Percentiles rank a stretch among this genome's conserved stretches.
These are phyloP conservation scores for Vitis rotundifolia DNA, from an alignment of 164 flowering plant genomes.

Conservation along the genomic window DNA sequence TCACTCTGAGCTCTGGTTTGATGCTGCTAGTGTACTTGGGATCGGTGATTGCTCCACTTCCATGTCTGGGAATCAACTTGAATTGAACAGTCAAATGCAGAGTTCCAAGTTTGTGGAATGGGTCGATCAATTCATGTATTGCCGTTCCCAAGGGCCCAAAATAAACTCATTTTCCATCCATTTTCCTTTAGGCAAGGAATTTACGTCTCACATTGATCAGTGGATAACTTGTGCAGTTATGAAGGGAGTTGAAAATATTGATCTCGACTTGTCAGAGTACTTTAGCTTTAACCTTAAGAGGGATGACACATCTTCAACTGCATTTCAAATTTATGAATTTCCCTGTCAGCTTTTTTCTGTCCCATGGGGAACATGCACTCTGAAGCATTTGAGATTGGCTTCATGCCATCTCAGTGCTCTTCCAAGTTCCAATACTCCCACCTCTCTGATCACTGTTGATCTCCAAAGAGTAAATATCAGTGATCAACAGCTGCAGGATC, in stretches of 20 bases:
- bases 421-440: neutral
- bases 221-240: constrained; percentile 11
- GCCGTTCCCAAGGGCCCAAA: constrained; percentile 6
- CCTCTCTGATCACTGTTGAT: constrained; percentile 9
- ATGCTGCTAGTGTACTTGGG: constrained; percentile 8
- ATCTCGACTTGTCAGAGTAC: constrained; percentile 8
- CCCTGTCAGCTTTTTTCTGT: constrained; percentile 11
- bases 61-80: neutral
- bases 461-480: constrained; percentile 5
- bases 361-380: neutral
- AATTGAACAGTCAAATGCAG: neutral
- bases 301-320: neutral
- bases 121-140: constrained; percentile 12
- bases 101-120: constrained; percentile 7
- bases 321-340: constrained; percentile 1
- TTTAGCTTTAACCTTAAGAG: neutral
- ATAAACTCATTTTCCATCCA: constrained; percentile 3
- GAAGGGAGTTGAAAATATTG: constrained; percentile 14
- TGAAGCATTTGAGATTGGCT: constrained; percentile 14
- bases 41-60: neutral
- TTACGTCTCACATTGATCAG: constrained; percentile 8
- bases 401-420: constrained; percentile 2
- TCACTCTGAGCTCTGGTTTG: constrained; percentile 9
- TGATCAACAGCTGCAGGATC: constrained; percentile 11
- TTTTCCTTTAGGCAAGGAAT: constrained; percentile 12